Percentiles rank a stretch among this genome's conserved stretches.
These are phyloP conservation scores for Pichia kluyveri DNA, from an alignment of 805 yeast genomes.

Conservation along the genomic window DNA sequence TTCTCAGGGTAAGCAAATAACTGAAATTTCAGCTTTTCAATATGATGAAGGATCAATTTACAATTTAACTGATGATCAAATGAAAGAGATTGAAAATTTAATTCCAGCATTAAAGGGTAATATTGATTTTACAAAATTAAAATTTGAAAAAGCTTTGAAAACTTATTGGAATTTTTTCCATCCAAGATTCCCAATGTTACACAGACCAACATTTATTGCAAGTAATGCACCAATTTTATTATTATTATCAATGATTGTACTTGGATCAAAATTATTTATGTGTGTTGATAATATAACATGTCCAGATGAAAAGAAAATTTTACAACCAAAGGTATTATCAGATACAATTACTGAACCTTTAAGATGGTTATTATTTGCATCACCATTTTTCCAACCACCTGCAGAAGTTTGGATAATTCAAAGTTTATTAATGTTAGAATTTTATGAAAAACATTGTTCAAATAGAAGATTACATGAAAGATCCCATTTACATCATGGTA, in stretches of 20 bases:
- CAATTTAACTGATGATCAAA: conserved; percentile 12
- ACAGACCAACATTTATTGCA: conserved; percentile 49
- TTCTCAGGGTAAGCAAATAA: conserved; percentile 11
- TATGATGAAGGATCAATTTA: conserved; percentile 5
- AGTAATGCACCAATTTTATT: conserved; percentile 38
- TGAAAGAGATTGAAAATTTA: conserved; percentile 16
- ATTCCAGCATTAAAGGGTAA: conserved; percentile 21
- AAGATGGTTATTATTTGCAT: conserved; percentile 61
- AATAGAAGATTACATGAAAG: conserved; percentile 68
- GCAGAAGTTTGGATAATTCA: conserved; percentile 71
- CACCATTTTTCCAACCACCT: conserved; percentile 69
- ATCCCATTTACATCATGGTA: conserved; percentile 80
- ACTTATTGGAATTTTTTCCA: conserved; percentile 53
- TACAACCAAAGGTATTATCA: conserved; percentile 31
- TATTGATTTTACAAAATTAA: conserved; percentile 22
- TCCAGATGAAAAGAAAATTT: conserved; percentile 14
- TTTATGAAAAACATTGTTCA: conserved; percentile 68
- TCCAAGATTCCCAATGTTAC: conserved; percentile 50
- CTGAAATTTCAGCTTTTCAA: not conserved
- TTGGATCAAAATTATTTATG: conserved; percentile 38
- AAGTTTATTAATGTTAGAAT: conserved; percentile 62
- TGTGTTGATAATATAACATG: conserved; percentile 22
- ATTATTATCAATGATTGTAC: conserved; percentile 43
- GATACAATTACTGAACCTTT: conserved; percentile 45
- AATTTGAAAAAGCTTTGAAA: conserved; percentile 22